Base-by-base conservation (phyloP, 2,329 filamentous ascomycete genomes). In the Mollisia scopiformis region DNA sequence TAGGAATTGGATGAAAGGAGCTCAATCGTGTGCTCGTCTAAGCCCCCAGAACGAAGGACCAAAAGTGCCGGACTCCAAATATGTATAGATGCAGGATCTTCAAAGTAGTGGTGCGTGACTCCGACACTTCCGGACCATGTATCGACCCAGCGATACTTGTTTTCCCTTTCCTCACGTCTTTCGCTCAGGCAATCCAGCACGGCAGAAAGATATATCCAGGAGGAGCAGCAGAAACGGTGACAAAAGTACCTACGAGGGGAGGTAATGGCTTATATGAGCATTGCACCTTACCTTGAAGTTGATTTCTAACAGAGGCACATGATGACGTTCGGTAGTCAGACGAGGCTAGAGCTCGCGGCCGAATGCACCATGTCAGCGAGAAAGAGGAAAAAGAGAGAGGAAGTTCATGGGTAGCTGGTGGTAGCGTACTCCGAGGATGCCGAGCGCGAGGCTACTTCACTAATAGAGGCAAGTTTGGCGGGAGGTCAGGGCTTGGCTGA, bases 311-410 rank as follows among this genome's bases (percentile, higher is more conserved):
- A 13, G 16, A 13, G 33, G 47, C 61, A 60, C 57, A 59, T 63
- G 61, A 63, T 63, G 61, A 63, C 61, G 53, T 60, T 28, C 50
- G 58, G 47, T 43, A 59, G 58, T 39, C 46, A 60, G 49, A 59
- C 53, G 41, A 53, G 56, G 56, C 60, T 62, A 53, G 41, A 31
- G 23, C 31, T 35, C 31, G 49, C 6, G 49, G 30, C 30, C 49
- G 43, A 47, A 28, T 28, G 43, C 23, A 47, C 21, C 21, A 47
- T 14, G 21, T 47, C 21, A 47, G 23, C 23, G 16, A 47, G 16
- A 47, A 28, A 3, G 11, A 13, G 2, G 3, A 25, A 35, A 3
- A 35, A 35, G 11, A 35, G 11, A 3, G 31, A 10, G 16, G 31
- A 35, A 35, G 3, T 3, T 10, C 31, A 10, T 13, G 31, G 31